Percentiles rank a stretch among this genome's conserved stretches.
Conservation (phyloP, 2,329 filamentous ascomycete genomes). For the Penicillium freii region DNA sequence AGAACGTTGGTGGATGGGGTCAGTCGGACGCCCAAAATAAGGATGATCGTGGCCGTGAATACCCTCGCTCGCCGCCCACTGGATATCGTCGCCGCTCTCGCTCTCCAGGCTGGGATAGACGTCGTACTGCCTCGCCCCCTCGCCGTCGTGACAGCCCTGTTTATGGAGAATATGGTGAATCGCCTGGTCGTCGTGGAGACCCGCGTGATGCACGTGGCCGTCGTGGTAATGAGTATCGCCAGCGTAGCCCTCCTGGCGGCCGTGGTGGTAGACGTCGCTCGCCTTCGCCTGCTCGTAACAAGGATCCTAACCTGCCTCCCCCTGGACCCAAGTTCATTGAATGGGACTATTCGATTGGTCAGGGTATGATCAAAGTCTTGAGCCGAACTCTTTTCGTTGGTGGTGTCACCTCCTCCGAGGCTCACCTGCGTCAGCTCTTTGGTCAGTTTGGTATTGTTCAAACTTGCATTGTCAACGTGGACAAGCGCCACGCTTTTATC, state of each 20-base stretch:
- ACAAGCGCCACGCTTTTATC: conserved; percentile 97
- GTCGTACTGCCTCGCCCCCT: conserved; percentile 62
- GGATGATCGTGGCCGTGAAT: conserved; percentile 61
- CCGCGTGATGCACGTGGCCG: conserved; percentile 52
- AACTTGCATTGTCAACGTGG: conserved; percentile 96
- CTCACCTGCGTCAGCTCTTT: conserved; percentile 79
- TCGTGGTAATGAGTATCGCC: conserved; percentile 70
- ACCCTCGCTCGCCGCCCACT: conserved; percentile 61
- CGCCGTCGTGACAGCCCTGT: conserved; percentile 66
- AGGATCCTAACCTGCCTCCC: conserved; percentile 43
- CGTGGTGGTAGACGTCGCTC: conserved; percentile 55
- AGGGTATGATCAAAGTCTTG: conserved; percentile 82
- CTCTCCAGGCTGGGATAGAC: conserved; percentile 74
- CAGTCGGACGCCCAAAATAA: conserved; percentile 43
- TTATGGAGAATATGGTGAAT: conserved; percentile 70
- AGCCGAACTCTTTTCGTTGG: conserved; percentile 96
- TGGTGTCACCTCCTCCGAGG: conserved; percentile 82
- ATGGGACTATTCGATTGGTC: conserved; percentile 70
- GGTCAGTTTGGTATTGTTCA: conserved; percentile 81
- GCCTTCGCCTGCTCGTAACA: conserved; percentile 52
- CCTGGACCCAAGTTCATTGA: conserved; percentile 72
- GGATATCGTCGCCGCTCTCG: conserved; percentile 69
- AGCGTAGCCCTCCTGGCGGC: conserved; percentile 76
- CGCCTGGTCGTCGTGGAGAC: conserved; percentile 60
- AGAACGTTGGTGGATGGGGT: conserved; percentile 36